phyloP scores from a whole-genome alignment of 495 filamentous ascomycete species.

The Hypoxylon cercidicola region DNA sequence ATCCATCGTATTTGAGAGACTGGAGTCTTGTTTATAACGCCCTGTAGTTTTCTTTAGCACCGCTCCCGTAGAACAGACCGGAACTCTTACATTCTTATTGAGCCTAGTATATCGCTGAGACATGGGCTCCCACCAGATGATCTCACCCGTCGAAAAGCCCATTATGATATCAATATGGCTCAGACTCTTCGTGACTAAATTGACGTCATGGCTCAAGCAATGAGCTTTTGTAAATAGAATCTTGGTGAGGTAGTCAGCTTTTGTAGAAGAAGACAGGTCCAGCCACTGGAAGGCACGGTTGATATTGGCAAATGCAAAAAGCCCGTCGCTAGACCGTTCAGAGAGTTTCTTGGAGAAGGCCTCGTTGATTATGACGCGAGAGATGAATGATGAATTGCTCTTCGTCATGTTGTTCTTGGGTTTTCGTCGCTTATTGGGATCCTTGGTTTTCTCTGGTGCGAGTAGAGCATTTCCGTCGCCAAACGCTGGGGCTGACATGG shows the following conservation, averaged over 20 bases:
- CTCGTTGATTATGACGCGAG: conserved; percentile 92
- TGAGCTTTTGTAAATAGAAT: conserved; percentile 97
- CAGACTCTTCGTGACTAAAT: conserved; percentile 78
- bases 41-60: conserved; percentile 56
- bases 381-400: conserved; percentile 97
- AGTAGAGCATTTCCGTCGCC: conserved; percentile 88
- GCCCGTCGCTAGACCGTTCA: conserved; percentile 79
- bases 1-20: conserved; percentile 92
- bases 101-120: conserved; percentile 94
- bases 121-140: conserved; percentile 98
- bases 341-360: conserved; percentile 76
- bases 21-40: conserved; percentile 83
- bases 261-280: conserved; percentile 65
- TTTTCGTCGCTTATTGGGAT: conserved; percentile 81
- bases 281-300: conserved; percentile 88
- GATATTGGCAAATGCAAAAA: conserved; percentile 93
- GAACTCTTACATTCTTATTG: conserved; percentile 83
- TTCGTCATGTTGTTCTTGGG: conserved; percentile 98
- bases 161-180: conserved; percentile 90
- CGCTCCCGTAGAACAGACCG: not conserved
- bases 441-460: conserved; percentile 69
- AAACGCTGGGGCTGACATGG: conserved; percentile 71
- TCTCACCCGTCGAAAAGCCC: conserved; percentile 95
- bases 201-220: conserved; percentile 94
- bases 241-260: conserved; percentile 90